Evolutionary conservation across 2,329 filamentous ascomycete genomes (phyloP).

Genomic region (Fusarium nodosum): DNA sequence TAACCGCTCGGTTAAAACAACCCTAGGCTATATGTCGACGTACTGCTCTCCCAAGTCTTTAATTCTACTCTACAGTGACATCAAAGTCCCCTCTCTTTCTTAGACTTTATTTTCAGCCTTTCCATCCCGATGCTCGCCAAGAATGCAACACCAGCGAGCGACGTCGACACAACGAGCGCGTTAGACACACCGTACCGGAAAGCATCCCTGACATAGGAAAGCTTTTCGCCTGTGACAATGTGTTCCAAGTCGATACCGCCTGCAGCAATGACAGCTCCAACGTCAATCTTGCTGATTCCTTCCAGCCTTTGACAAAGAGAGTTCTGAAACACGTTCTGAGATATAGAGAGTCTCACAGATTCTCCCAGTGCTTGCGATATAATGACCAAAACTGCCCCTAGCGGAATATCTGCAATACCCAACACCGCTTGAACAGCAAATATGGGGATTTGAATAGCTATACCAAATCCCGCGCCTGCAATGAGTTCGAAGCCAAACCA

Average conservation of each 20-base stretch:
- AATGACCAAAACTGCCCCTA: slow-evolving; percentile 59
- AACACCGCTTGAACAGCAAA: slow-evolving; percentile 61
- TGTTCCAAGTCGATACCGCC: slow-evolving; percentile 33
- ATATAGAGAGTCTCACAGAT: slow-evolving; percentile 38
- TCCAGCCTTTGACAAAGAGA: slow-evolving; percentile 15
- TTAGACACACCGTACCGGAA: slow-evolving; percentile 37
- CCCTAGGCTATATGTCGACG: not conserved
- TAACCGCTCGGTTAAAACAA: not conserved
- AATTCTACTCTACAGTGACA: not conserved
- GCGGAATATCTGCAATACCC: slow-evolving; percentile 57
- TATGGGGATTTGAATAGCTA: slow-evolving; percentile 58
- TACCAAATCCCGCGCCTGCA: slow-evolving; percentile 59
- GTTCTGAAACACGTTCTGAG: slow-evolving; percentile 44
- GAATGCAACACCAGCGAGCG: slow-evolving; percentile 35
- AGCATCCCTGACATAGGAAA: slow-evolving; percentile 30
- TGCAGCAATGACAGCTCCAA: slow-evolving; percentile 27
- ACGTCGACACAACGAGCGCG: slow-evolving; percentile 41
- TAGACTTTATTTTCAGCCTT: slow-evolving; percentile 29
- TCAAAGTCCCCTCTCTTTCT: slow-evolving; percentile 16
- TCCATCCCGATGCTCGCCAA: slow-evolving; percentile 42
- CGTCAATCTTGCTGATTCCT: slow-evolving; percentile 21
- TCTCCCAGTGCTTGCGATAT: slow-evolving; percentile 63
- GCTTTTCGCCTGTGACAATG: slow-evolving; percentile 16
- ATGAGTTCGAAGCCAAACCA: slow-evolving; percentile 63
- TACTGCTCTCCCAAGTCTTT: not conserved